Evolutionary conservation across 805 yeast species (phyloP).

Genomic region (Wickerhamomyces sydowiorum): DNA sequence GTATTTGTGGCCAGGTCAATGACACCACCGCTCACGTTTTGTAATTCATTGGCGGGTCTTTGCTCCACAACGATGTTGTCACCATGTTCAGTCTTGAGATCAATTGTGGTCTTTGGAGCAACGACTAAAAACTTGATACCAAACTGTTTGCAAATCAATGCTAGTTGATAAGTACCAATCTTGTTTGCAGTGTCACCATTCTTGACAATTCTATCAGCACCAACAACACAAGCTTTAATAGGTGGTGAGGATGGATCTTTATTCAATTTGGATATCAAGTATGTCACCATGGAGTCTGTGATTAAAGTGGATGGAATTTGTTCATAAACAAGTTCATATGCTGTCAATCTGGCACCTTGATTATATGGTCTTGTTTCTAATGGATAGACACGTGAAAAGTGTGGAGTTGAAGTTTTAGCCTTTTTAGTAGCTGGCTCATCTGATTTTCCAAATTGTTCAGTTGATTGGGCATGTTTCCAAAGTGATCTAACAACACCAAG

Average conservation of each 20-base stretch:
- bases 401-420: slow-evolving; percentile 29
- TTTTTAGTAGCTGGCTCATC: slow-evolving; percentile 23
- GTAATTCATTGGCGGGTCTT: slow-evolving; percentile 76
- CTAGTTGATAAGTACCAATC: slow-evolving; percentile 89
- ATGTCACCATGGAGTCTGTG: slow-evolving; percentile 89
- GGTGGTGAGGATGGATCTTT: slow-evolving; percentile 40
- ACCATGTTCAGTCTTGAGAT: slow-evolving; percentile 59
- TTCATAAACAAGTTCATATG: slow-evolving; percentile 84
- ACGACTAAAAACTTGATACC: slow-evolving; percentile 86
- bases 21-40: slow-evolving; percentile 66
- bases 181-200: slow-evolving; percentile 73
- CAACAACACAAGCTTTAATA: slow-evolving; percentile 80
- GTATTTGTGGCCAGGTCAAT: slow-evolving; percentile 28
- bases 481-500: slow-evolving; percentile 84
- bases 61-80: slow-evolving; percentile 80
- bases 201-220: slow-evolving; percentile 57
- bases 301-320: slow-evolving; percentile 81
- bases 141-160: slow-evolving; percentile 60
- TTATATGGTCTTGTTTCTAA: slow-evolving; percentile 95
- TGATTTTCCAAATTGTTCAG: slow-evolving; percentile 4
- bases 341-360: slow-evolving; percentile 92
- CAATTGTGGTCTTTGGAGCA: slow-evolving; percentile 92
- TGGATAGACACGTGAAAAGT: slow-evolving; percentile 71
- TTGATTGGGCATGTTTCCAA: slow-evolving; percentile 34
- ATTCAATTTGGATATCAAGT: slow-evolving; percentile 46